phyloP scores from a whole-genome alignment of 164 flowering plant genomes.

The Tinospora cordifolia region DNA sequence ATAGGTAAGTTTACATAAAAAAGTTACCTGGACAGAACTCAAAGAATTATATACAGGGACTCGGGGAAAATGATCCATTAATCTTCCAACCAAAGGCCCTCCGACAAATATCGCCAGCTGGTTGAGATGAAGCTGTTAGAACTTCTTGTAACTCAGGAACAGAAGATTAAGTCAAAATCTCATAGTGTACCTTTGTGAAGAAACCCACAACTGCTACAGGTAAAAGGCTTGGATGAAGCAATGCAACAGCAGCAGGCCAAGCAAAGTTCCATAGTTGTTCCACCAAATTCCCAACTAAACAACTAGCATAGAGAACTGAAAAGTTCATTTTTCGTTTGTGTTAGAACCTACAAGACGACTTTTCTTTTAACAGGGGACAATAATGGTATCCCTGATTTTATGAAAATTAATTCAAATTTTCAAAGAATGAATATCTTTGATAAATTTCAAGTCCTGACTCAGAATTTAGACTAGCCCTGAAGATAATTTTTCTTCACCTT shows the following conservation, averaged over 20 bases:
- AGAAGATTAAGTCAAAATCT: background rate
- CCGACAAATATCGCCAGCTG: conserved; percentile 83
- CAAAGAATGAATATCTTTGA: background rate
- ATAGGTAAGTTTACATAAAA: background rate
- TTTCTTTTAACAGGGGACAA: background rate
- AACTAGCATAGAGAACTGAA: conserved; percentile 80
- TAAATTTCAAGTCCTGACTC: background rate
- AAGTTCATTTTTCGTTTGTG: conserved; percentile 3
- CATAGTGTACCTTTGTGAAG: conserved; percentile 54
- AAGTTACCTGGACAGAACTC: conserved; percentile 65
- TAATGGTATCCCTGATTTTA: too few relatives aligned
- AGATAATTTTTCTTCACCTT: too few relatives aligned
- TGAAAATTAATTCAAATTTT: too few relatives aligned
- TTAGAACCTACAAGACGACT: background rate
- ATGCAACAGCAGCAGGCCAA: conserved; percentile 95
- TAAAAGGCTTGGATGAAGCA: conserved; percentile 89
- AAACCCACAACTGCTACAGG: conserved; percentile 93
- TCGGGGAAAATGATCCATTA: conserved; percentile 86
- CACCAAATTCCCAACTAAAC: conserved; percentile 74
- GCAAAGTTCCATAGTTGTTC: conserved; percentile 98
- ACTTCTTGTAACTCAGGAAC: background rate
- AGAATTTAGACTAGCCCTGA: background rate
- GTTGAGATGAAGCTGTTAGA: conserved; percentile 18
- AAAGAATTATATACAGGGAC: conserved; percentile 70
- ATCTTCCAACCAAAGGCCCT: conserved; percentile 80